Evolutionary conservation across 352 stramenopile genomes (phyloP).

Genomic region (Aphanomyces invadans): DNA sequence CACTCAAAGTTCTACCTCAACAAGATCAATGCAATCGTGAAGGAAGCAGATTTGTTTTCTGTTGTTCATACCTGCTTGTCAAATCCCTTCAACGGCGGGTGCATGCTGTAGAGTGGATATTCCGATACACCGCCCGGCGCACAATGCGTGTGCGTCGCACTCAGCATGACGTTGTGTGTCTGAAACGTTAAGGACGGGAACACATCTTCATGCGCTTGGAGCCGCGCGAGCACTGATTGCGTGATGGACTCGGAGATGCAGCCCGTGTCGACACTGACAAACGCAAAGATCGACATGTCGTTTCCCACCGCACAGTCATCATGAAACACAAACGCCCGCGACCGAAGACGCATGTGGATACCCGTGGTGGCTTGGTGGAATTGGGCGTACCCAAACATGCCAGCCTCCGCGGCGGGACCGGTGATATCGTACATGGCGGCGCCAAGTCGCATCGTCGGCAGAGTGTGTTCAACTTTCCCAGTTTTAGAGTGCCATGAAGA

Average conservation of each 20-base stretch:
- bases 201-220: constrained; percentile 38
- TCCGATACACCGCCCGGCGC: constrained; percentile 84
- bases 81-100: constrained; percentile 59
- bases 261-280: constrained; percentile 83
- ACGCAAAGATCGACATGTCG: constrained; percentile 36
- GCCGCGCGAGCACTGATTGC: constrained; percentile 55
- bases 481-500: background rate
- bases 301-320: constrained; percentile 13
- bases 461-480: background rate
- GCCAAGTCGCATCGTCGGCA: constrained; percentile 45
- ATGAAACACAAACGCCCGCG: constrained; percentile 73
- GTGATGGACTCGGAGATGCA: constrained; percentile 87
- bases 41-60: too few relatives aligned
- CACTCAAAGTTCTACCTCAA: constrained; percentile 82
- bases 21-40: too few relatives aligned
- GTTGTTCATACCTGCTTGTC: constrained; percentile 28
- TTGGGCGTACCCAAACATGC: constrained; percentile 87
- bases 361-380: constrained; percentile 60
- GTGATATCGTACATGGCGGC: constrained; percentile 83
- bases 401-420: constrained; percentile 63
- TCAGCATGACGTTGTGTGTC: constrained; percentile 80
- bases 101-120: constrained; percentile 88
- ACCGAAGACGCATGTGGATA: constrained; percentile 81
- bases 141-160: constrained; percentile 89
- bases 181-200: constrained; percentile 44